phyloP scores from a whole-genome alignment of 2,329 filamentous ascomycete species.

The Cercospora sojina region DNA sequence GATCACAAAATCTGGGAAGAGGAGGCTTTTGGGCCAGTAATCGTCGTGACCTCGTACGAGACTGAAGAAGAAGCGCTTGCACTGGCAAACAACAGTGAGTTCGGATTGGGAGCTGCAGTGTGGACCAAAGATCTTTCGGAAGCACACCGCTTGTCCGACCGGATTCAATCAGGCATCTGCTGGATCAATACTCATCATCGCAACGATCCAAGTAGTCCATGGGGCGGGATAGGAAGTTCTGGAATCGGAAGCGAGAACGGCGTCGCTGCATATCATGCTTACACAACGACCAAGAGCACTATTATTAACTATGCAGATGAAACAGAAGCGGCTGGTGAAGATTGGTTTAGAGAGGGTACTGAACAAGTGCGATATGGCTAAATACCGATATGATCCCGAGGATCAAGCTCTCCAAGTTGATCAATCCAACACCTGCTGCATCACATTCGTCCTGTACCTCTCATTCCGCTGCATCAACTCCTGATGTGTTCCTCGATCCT shows the following conservation, averaged over 20 bases:
- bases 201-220: conserved; percentile 69
- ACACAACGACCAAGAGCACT: conserved; percentile 60
- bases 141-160: conserved; percentile 52
- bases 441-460: conserved; percentile 33
- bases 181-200: conserved; percentile 64
- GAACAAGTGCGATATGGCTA: conserved; percentile 62
- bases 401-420: too few relatives aligned
- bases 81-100: conserved; percentile 53
- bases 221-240: conserved; percentile 63
- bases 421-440: conserved; percentile 5
- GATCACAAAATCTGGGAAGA: conserved; percentile 44
- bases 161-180: conserved; percentile 66
- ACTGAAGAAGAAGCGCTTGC: conserved; percentile 45
- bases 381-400: too few relatives aligned
- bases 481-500: conserved; percentile 42
- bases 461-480: conserved; percentile 41
- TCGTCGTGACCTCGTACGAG: conserved; percentile 47
- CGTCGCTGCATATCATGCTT: conserved; percentile 50
- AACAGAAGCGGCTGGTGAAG: conserved; percentile 56
- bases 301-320: conserved; percentile 66
- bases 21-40: conserved; percentile 49
- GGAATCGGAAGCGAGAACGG: conserved; percentile 74
- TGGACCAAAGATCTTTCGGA: conserved; percentile 54
- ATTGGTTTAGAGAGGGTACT: conserved; percentile 65
- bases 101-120: conserved; percentile 52